A percentile compares a stretch with the other conserved stretches of the same genome.
Evolutionary conservation across 2,329 filamentous ascomycete genomes (phyloP).

Genomic region (Hyphodiscus sp.): DNA sequence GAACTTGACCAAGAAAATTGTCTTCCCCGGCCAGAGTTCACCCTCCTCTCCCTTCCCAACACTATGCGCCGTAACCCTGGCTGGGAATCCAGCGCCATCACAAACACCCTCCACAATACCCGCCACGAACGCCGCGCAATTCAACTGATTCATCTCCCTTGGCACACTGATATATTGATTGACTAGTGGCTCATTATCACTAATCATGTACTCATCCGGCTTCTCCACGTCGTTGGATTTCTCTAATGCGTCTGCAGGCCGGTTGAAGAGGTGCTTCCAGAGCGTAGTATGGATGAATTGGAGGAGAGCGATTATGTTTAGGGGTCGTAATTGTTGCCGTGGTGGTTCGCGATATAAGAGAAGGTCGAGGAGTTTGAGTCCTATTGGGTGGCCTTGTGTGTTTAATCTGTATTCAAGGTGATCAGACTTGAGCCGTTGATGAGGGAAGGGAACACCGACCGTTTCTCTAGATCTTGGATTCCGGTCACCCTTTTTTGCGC

Average conservation of each 20-base stretch:
- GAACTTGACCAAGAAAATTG: constrained; percentile 93
- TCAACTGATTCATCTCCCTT: constrained; percentile 91
- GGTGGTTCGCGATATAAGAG: constrained; percentile 76
- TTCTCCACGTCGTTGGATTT: constrained; percentile 76
- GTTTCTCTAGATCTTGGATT: constrained; percentile 87
- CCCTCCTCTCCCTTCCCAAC: constrained; percentile 52
- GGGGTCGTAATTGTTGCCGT: constrained; percentile 67
- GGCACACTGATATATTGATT: constrained; percentile 92
- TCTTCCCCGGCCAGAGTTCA: constrained; percentile 94
- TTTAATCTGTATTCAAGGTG: constrained; percentile 58
- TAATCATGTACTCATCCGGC: constrained; percentile 97
- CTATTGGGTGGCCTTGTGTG: constrained; percentile 85
- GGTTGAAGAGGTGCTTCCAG: constrained; percentile 87
- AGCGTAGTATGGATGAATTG: constrained; percentile 92
- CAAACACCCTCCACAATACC: constrained; percentile 94
- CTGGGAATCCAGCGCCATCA: constrained; percentile 85
- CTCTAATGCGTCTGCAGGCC: constrained; percentile 87
- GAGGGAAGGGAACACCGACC: constrained; percentile 41
- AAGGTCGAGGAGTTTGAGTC: constrained; percentile 89
- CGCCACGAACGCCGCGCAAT: constrained; percentile 92
- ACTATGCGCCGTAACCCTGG: constrained; percentile 83
- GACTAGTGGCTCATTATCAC: constrained; percentile 94
- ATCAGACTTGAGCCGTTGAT: constrained; percentile 15
- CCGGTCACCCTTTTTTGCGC: constrained; percentile 85
- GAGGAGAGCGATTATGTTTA: constrained; percentile 82